Conservation (phyloP, 352 stramenopile species). For the Globisporangium echinulatum region DNA sequence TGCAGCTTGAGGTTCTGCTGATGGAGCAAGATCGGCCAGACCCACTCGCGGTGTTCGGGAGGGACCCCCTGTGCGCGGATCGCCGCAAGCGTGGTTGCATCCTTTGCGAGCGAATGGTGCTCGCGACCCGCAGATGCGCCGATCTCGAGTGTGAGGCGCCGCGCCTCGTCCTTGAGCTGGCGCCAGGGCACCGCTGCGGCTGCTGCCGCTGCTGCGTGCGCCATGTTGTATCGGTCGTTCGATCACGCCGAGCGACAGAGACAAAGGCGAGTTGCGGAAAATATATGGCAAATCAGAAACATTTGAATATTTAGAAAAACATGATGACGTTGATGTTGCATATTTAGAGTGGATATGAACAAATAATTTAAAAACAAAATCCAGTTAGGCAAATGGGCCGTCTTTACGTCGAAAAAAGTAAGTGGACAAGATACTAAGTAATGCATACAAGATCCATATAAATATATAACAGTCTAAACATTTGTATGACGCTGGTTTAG, state of each 20-base stretch:
- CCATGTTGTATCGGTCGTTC: conserved; percentile 13
- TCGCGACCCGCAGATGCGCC: conserved; percentile 46
- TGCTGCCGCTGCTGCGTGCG: conserved; percentile 2
- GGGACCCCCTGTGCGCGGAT: conserved; percentile 57
- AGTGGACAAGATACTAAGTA: too few relatives aligned
- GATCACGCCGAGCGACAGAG: conserved; percentile 5
- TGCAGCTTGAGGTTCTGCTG: conserved; percentile 58
- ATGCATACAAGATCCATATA: too few relatives aligned
- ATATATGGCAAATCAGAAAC: too few relatives aligned
- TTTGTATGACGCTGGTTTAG: too few relatives aligned
- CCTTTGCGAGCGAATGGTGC: conserved; percentile 57
- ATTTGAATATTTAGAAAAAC: too few relatives aligned
- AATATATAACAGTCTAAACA: too few relatives aligned
- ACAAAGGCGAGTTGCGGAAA: not conserved
- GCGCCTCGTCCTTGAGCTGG: conserved; percentile 55
- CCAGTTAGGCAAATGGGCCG: too few relatives aligned
- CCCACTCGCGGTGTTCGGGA: conserved; percentile 67
- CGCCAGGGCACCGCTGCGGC: conserved; percentile 38
- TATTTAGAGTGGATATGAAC: too few relatives aligned
- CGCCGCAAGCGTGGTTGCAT: conserved; percentile 33
- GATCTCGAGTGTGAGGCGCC: conserved; percentile 43
- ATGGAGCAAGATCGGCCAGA: conserved; percentile 69
- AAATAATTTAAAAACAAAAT: too few relatives aligned
- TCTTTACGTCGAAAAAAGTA: too few relatives aligned
- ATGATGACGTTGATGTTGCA: too few relatives aligned